These are phyloP conservation scores for Caulochytrium protostelioides DNA, from an alignment of 371 early-diverging fungal species.

Conservation along the genomic window DNA sequence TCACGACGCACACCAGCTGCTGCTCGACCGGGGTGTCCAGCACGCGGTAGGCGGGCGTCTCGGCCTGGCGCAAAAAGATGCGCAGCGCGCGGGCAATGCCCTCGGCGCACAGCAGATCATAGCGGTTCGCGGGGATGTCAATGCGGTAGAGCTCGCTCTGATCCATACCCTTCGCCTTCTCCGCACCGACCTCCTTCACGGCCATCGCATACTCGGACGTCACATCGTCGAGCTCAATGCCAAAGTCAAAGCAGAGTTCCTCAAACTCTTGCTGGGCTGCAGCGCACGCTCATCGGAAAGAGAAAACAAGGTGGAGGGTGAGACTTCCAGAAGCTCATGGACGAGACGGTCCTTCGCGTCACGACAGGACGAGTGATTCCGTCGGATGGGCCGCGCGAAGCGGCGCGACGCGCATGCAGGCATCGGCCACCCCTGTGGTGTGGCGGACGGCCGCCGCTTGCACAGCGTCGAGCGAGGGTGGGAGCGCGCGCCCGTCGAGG, in stretches of 20 bases:
- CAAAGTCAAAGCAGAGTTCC: constrained; percentile 97
- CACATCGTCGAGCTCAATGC: constrained; percentile 98
- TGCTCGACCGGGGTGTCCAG: constrained; percentile 35
- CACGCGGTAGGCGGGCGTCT: constrained; percentile 40
- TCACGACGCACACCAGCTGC: constrained; percentile 40
- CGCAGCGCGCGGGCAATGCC: constrained; percentile 75
- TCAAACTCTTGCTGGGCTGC: constrained; percentile 62
- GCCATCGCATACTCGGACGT: constrained; percentile 56
- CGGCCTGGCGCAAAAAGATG: constrained; percentile 45
- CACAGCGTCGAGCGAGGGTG: too few species aligned
- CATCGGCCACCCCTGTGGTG: too few species aligned
- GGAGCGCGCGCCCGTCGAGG: too few species aligned
- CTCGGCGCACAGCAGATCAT: constrained; percentile 87
- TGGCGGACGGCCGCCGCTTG: too few species aligned
- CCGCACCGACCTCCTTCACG: constrained; percentile 39
- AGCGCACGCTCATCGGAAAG: too few species aligned
- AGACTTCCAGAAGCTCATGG: not conserved
- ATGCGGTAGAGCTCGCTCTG: constrained; percentile 79
- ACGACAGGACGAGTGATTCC: too few species aligned
- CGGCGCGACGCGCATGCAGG: too few species aligned
- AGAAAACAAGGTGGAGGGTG: not conserved
- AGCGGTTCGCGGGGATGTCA: constrained; percentile 99
- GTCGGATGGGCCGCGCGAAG: too few species aligned
- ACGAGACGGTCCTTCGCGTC: not conserved
- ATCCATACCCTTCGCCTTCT: constrained; percentile 27